Evolutionary conservation across 345 rosid species (phyloP).

Genomic region (Populus deltoides): DNA sequence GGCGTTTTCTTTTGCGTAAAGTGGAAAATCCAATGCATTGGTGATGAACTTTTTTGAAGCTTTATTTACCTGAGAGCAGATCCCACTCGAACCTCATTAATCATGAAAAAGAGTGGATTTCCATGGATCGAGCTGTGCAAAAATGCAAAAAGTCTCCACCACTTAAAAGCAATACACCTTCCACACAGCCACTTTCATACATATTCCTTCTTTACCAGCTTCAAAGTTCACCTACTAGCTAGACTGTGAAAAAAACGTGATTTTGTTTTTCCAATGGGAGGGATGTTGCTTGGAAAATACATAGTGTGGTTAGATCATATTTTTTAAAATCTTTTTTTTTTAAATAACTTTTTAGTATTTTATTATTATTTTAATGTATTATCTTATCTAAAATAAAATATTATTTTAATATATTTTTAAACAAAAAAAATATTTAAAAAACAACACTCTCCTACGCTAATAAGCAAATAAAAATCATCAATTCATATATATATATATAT

Average conservation of each 20-base stretch:
- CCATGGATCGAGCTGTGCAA: constrained; percentile 46
- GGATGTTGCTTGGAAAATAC: too few relatives aligned
- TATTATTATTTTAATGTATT: too few relatives aligned
- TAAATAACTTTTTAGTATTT: too few relatives aligned
- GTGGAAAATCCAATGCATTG: constrained; percentile 13
- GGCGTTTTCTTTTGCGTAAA: constrained; percentile 18
- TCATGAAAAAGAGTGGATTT: constrained; percentile 31
- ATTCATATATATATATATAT: too few relatives aligned
- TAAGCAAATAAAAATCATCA: too few relatives aligned
- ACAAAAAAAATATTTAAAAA: too few relatives aligned
- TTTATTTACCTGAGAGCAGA: constrained; percentile 13
- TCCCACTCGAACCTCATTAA: constrained; percentile 19
- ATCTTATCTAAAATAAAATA: too few relatives aligned
- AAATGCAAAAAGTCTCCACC: background rate
- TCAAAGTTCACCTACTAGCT: background rate
- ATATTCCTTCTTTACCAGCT: background rate
- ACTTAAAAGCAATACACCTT: background rate
- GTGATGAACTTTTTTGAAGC: background rate
- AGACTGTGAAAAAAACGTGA: constrained; percentile 7
- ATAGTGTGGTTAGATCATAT: too few relatives aligned
- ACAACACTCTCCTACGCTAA: too few relatives aligned
- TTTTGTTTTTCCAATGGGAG: background rate
- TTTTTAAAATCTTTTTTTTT: too few relatives aligned
- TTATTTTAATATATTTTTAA: too few relatives aligned
- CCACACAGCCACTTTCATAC: background rate